A percentile compares a stretch with the other conserved stretches of the same genome.
These are phyloP conservation scores for Coprinellus aureogranulatus DNA, from an alignment of 768 basidiomycete species.

Conservation along the genomic window DNA sequence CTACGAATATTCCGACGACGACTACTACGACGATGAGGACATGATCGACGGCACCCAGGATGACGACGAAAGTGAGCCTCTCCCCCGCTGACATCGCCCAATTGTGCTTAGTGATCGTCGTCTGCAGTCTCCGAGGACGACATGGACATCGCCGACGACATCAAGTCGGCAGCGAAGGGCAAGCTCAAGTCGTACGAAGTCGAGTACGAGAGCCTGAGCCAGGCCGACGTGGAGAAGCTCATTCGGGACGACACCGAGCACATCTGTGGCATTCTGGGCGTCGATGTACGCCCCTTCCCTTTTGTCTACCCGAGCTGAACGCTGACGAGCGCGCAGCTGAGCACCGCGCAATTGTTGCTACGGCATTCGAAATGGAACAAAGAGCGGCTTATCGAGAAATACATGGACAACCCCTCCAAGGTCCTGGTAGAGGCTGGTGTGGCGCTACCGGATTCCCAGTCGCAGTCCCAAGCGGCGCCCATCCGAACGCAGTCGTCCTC, in stretches of 20 bases:
- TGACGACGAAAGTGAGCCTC: conserved; percentile 38
- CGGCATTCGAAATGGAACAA: conserved; percentile 92
- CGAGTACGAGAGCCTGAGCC: conserved; percentile 74
- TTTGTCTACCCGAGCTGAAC: conserved; percentile 5
- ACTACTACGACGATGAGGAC: conserved; percentile 72
- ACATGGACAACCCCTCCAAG: conserved; percentile 85
- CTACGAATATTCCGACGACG: conserved; percentile 70
- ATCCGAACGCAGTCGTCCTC: conserved; percentile 29
- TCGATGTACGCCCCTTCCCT: conserved; percentile 65
- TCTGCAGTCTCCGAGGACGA: conserved; percentile 41
- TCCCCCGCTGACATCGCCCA: background rate
- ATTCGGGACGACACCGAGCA: conserved; percentile 82
- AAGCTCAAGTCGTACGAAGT: conserved; percentile 79
- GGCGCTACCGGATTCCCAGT: conserved; percentile 42
- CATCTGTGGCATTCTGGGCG: conserved; percentile 82
- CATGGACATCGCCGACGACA: conserved; percentile 62
- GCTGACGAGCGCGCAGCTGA: conserved; percentile 40
- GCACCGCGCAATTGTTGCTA: conserved; percentile 73
- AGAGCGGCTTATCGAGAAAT: conserved; percentile 92
- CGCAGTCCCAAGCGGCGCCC: conserved; percentile 29
- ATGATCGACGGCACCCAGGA: conserved; percentile 68
- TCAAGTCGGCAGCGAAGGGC: conserved; percentile 52
- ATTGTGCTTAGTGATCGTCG: background rate
- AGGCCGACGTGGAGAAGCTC: conserved; percentile 69
- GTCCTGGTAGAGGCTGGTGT: conserved; percentile 76